phyloP scores from a whole-genome alignment of 2,329 filamentous ascomycete genomes.

The Penicillium carneum region DNA sequence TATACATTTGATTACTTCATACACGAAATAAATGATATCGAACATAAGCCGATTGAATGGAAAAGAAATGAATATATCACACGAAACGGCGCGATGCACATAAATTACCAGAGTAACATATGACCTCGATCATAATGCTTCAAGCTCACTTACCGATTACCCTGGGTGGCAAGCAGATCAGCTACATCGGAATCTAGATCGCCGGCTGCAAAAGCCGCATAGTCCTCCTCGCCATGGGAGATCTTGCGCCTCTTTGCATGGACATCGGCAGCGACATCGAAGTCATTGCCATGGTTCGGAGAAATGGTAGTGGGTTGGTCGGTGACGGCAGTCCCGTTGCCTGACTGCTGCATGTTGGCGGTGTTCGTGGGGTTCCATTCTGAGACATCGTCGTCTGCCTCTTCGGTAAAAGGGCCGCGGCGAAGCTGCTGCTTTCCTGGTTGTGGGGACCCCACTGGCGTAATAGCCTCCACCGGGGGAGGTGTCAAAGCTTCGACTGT shows the following conservation, averaged over 20 bases:
- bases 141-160: slow-evolving; percentile 30
- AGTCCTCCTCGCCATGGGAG: slow-evolving; percentile 52
- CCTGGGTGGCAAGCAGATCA: slow-evolving; percentile 62
- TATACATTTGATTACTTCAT: slow-evolving; percentile 9
- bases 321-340: slow-evolving; percentile 25
- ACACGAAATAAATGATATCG: background rate
- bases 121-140: background rate
- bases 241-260: slow-evolving; percentile 60
- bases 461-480: slow-evolving; percentile 67
- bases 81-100: background rate
- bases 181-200: slow-evolving; percentile 69
- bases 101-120: background rate
- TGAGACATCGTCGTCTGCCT: slow-evolving; percentile 16
- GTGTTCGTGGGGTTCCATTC: slow-evolving; percentile 28
- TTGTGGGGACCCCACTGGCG: slow-evolving; percentile 59
- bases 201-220: slow-evolving; percentile 58
- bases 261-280: slow-evolving; percentile 39
- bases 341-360: slow-evolving; percentile 32
- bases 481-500: slow-evolving; percentile 87
- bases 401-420: slow-evolving; percentile 33
- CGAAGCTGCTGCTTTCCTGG: slow-evolving; percentile 47
- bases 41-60: background rate
- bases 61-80: slow-evolving; percentile 5
- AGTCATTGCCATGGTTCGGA: slow-evolving; percentile 32
- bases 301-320: slow-evolving; percentile 6